Percentiles rank a stretch among this genome's conserved stretches.
Conservation (phyloP, 148 eudicot species). For the Chenopodium berlandieri region DNA sequence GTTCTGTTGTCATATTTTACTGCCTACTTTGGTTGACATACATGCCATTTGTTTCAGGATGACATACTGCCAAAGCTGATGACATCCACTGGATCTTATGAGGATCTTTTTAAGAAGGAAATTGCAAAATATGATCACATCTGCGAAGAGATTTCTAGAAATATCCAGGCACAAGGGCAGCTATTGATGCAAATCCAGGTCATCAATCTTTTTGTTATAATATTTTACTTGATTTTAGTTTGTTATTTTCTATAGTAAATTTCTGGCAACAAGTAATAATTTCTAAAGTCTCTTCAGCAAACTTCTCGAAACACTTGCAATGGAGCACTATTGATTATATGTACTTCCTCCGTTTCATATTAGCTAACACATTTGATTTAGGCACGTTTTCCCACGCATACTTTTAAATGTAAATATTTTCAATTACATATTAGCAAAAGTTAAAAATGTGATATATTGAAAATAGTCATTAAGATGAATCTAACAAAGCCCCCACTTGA, state of each 20-base stretch:
- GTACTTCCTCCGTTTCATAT: no score
- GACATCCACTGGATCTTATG: constrained; percentile 89
- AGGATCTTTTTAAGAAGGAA: constrained; percentile 95
- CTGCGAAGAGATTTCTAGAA: constrained; percentile 73
- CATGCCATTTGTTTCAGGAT: constrained; percentile 52
- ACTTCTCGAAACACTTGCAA: background rate
- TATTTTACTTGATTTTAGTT: background rate
- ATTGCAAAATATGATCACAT: constrained; percentile 77
- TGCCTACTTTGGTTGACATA: constrained; percentile 17
- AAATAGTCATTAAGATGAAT: no score
- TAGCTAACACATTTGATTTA: no score
- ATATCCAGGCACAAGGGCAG: constrained; percentile 82
- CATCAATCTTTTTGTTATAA: background rate
- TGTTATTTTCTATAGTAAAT: background rate
- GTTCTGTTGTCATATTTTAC: background rate
- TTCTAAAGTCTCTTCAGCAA: background rate
- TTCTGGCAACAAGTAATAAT: background rate
- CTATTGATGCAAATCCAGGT: constrained; percentile 87
- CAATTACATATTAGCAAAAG: no score
- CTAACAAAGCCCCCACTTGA: no score
- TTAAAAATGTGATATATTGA: no score
- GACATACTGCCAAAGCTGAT: constrained; percentile 95
- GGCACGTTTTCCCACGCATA: no score
- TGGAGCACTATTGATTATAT: no score
- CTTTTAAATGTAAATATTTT: no score